Base-by-base conservation (phyloP, 202 grass and related monocot species). In the Dendrocalamus latiflorus region DNA sequence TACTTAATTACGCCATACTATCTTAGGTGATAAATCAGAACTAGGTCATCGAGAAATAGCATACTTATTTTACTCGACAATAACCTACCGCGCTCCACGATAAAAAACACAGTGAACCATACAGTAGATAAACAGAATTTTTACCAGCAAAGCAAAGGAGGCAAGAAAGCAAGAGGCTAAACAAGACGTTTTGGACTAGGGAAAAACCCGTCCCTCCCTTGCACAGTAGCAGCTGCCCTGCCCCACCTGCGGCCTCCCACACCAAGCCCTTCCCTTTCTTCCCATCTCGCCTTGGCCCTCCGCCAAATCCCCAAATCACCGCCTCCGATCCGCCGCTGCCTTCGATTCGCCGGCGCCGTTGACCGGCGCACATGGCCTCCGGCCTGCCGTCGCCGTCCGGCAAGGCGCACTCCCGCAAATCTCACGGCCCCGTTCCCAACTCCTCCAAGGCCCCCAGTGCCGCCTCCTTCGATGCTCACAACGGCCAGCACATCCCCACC, bases 321-420 rank as follows among this genome's bases (percentile, higher is more conserved):
- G 68, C 51, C 74, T 69, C 79, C 88, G 88, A 90, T 86, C 84
- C 84, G 84, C 84, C 84, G 88, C 54, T 68, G 84, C 26, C 43
- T 21, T 8, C 61, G 60, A 83, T 63, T 70, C 74, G 26, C 49
- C 68, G 68, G 53, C 20, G 43, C 79, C 78, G 83, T 90, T 86
- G 88, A 90, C 84, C 79, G 17, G 74, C 69, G 26, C 71, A 15
- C 42, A 90, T 90, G 88, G 70, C 88, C 80, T 80, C 88, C 6
- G 88, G 84, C 61, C 84, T 84, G 16, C 62, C 88, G 5, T 87
- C 84, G 69, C 84, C 88, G 9, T 90, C 88, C 26, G 55, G 84
- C 70, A 90, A 90, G 76, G 20, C 68, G n/a, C 80, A 80, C 88
- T 90, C 88, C 6, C 88, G 88, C 88, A 90, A 90, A 83, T 84